Percentiles rank a stretch among this genome's conserved stretches.
phyloP scores from a whole-genome alignment of 2,329 filamentous ascomycete genomes.

The Hysterium pulicare region DNA sequence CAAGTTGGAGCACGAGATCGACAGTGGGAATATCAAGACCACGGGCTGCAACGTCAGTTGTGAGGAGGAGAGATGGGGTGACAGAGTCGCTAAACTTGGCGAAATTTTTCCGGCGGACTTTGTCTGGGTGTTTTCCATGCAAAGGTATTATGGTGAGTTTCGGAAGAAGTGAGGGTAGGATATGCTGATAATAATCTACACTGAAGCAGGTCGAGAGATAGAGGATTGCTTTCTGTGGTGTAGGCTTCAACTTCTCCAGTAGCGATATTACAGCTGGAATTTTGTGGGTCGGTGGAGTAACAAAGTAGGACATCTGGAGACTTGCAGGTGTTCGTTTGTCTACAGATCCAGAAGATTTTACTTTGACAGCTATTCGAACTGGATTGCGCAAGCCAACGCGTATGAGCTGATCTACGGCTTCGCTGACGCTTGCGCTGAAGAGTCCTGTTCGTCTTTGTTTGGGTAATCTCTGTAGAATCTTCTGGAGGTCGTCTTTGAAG shows the following conservation, averaged over 20 bases:
- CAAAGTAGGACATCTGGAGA: constrained; percentile 84
- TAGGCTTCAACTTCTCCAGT: constrained; percentile 65
- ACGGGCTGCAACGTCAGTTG: constrained; percentile 86
- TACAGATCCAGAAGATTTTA: constrained; percentile 61
- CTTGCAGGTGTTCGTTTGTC: constrained; percentile 89
- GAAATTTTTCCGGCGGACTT: constrained; percentile 86
- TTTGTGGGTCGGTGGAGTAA: constrained; percentile 74
- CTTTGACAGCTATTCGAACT: constrained; percentile 90
- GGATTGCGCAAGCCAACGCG: constrained; percentile 89
- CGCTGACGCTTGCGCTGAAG: constrained; percentile 93
- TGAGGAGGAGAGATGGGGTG: constrained; percentile 76
- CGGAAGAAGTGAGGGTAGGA: constrained; percentile 71
- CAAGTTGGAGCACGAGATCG: constrained; percentile 85
- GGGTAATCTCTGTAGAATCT: constrained; percentile 76
- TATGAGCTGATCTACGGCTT: constrained; percentile 90
- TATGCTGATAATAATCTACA: constrained; percentile 87
- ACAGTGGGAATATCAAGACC: constrained; percentile 90
- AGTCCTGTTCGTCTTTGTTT: constrained; percentile 92
- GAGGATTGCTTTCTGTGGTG: constrained; percentile 80
- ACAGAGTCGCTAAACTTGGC: constrained; percentile 71
- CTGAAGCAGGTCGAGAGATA: constrained; percentile 93
- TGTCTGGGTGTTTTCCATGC: constrained; percentile 87
- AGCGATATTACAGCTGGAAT: constrained; percentile 70
- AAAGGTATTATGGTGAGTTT: constrained; percentile 71
- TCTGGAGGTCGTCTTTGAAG: constrained; percentile 87